A percentile compares a stretch with the other conserved stretches of the same genome.
These are phyloP conservation scores for Talaromyces liani DNA, from an alignment of 495 filamentous ascomycete species.

Conservation along the genomic window DNA sequence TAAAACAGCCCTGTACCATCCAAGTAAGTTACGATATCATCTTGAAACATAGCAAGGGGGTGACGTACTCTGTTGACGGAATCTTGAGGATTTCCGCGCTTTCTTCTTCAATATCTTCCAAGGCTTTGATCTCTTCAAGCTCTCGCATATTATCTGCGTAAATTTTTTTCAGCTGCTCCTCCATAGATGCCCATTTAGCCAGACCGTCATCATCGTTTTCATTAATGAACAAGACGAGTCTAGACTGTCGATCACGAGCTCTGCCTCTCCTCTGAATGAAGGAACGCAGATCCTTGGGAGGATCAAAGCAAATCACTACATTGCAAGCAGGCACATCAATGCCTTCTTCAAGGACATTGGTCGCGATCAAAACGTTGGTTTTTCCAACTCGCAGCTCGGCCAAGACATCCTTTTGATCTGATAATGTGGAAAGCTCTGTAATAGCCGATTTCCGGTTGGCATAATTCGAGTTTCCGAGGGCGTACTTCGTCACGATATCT, in stretches of 20 bases:
- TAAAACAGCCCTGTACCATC: constrained; percentile 53
- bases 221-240: constrained; percentile 57
- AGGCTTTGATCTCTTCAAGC: constrained; percentile 31
- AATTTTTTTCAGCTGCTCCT: constrained; percentile 62
- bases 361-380: constrained; percentile 74
- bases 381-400: constrained; percentile 59
- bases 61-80: constrained; percentile 43
- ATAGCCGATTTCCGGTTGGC: constrained; percentile 43
- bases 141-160: constrained; percentile 65
- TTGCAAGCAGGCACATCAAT: constrained; percentile 85
- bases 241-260: constrained; percentile 65
- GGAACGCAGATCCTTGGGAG: constrained; percentile 68
- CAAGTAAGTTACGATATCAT: constrained; percentile 21
- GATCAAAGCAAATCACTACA: constrained; percentile 78
- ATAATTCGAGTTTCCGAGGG: constrained; percentile 63
- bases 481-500: constrained; percentile 45
- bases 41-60: neutral
- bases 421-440: constrained; percentile 50
- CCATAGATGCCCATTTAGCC: constrained; percentile 52
- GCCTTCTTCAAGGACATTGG: constrained; percentile 84
- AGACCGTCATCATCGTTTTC: constrained; percentile 28
- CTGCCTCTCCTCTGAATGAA: constrained; percentile 86
- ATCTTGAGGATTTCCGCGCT: constrained; percentile 38
- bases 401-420: constrained; percentile 52
- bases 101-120: constrained; percentile 44